Evolutionary conservation across 2,329 filamentous ascomycete species (phyloP), one percentile per base, ranked within the genome.

Genomic region (Amesomyces nigricolor): DNA sequence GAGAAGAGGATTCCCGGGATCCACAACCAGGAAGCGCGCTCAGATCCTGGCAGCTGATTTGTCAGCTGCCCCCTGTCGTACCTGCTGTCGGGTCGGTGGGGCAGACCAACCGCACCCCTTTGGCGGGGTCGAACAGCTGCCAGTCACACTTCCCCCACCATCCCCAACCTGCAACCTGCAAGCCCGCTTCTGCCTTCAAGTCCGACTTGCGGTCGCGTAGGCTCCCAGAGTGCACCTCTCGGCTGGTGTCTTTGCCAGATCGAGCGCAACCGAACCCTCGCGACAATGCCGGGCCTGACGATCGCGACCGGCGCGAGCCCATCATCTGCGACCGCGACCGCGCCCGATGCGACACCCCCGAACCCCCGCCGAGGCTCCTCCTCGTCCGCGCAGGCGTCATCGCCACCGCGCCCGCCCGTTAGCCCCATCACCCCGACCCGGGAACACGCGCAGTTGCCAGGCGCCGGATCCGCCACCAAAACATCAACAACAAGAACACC

Each of bases 371-470:
- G 51, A 50, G 11, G 26, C 42, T 44, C 54, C 47, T 29, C 39
- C 39, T 40, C 59, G 17, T 42, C 67, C 9, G 32, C 32, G 22
- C 72, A 72, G 42, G 67, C 73, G 38, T 68, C 73, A 35, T 78
- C 78, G 16, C 78, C 79, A 2, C 65, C 65, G 30, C 72, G 73
- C 30, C 79, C 79, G 19, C 74, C 78, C 52, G 71, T 82, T 59
- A 81, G 78, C 59, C 79, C 79, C 51, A 76, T 82, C 58, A 81
- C 80, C 16, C 78, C 79, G 9, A 77, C 77, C 7, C 67, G 75
- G 22, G 69, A 68, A 54, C 70, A 73, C 13, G 65, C 70, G 37
- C 69, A 64, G 47, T 67, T 72, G 3, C 42, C 61, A 6, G 26
- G 29, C 16, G 3, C 30, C 26, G 19, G 26, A 14, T 39, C 40